Percentiles rank a stretch among this genome's conserved stretches.
Evolutionary conservation across 2,329 filamentous ascomycete genomes (phyloP).

Genomic region (Ceratocystis lukuohia): DNA sequence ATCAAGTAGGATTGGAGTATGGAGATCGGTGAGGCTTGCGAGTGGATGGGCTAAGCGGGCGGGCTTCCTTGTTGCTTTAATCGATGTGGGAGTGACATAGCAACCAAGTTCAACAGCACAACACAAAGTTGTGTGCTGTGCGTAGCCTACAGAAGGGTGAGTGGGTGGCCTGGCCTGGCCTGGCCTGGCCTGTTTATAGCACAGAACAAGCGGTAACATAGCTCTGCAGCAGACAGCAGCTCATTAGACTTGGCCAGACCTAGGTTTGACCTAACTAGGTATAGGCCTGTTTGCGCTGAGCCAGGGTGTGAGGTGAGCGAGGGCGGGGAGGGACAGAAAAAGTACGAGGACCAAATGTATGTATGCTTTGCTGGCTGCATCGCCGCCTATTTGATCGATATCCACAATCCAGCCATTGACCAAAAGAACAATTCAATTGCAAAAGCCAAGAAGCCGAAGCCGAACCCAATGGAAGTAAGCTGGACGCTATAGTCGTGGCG

Average conservation of each 20-base stretch:
- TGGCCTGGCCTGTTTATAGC: neutral
- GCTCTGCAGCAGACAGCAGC: neutral
- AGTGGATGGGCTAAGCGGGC: constrained; percentile 7
- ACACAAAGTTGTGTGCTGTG: neutral
- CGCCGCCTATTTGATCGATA: constrained; percentile 4
- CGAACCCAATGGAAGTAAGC: neutral
- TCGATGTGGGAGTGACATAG: constrained; percentile 3
- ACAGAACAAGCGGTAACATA: neutral
- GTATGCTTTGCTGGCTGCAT: constrained; percentile 8
- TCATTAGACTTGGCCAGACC: constrained; percentile 3
- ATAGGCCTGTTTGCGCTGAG: constrained; percentile 13
- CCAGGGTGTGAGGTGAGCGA: constrained; percentile 1
- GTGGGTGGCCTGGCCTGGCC: neutral
- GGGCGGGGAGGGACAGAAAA: constrained; percentile 14
- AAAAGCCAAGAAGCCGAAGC: neutral
- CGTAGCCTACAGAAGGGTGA: neutral
- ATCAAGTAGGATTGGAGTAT: constrained; percentile 9
- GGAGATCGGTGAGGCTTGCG: constrained; percentile 11
- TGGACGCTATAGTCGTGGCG: no score
- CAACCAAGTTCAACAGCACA: neutral
- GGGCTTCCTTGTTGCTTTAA: constrained; percentile 8
- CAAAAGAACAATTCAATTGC: constrained; percentile 7
- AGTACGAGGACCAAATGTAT: constrained; percentile 9
- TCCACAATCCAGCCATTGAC: constrained; percentile 8
- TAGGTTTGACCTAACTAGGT: constrained; percentile 12